Evolutionary conservation across 2,329 filamentous ascomycete genomes (phyloP).

Genomic region (Xylaria sp.): DNA sequence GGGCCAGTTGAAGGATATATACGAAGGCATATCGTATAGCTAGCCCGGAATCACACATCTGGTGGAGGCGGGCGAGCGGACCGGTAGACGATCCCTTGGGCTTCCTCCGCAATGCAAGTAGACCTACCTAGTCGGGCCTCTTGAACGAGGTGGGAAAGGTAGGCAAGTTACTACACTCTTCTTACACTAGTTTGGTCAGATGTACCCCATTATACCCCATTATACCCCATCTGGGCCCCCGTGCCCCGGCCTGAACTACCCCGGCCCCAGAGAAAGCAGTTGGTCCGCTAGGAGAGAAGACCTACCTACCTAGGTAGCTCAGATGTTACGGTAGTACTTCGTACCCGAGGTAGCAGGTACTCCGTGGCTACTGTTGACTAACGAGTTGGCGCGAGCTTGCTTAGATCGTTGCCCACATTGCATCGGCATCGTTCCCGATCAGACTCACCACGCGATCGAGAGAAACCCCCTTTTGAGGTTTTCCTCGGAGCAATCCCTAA

Average conservation of each 20-base stretch:
- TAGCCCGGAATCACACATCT: conserved; percentile 15
- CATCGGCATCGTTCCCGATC: conserved; percentile 17
- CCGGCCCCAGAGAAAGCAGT: conserved; percentile 13
- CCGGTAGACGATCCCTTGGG: conserved; percentile 24
- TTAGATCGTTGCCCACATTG: conserved; percentile 7
- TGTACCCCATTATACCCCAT: conserved; percentile 17
- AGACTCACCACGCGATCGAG: conserved; percentile 5
- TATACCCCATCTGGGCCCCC: conserved; percentile 23
- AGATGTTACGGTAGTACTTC: not conserved
- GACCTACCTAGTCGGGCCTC: conserved; percentile 22
- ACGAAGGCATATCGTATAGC: conserved; percentile 8
- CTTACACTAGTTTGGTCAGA: conserved; percentile 22
- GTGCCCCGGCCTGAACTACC: conserved; percentile 6
- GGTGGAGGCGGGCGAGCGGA: conserved; percentile 28
- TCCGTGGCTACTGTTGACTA: not conserved
- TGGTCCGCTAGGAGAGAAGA: conserved; percentile 11
- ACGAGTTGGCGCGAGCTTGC: conserved; percentile 1
- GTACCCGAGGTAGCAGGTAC: not conserved
- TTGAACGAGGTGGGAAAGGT: conserved; percentile 18
- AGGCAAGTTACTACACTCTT: not conserved
- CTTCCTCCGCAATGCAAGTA: conserved; percentile 12
- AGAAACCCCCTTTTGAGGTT: conserved; percentile 9
- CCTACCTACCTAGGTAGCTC: not conserved
- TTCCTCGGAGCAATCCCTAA: conserved; percentile 23
- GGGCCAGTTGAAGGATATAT: conserved; percentile 24